Conservation (phyloP, 352 stramenopile species). For the Phytophthora hibernalis region DNA sequence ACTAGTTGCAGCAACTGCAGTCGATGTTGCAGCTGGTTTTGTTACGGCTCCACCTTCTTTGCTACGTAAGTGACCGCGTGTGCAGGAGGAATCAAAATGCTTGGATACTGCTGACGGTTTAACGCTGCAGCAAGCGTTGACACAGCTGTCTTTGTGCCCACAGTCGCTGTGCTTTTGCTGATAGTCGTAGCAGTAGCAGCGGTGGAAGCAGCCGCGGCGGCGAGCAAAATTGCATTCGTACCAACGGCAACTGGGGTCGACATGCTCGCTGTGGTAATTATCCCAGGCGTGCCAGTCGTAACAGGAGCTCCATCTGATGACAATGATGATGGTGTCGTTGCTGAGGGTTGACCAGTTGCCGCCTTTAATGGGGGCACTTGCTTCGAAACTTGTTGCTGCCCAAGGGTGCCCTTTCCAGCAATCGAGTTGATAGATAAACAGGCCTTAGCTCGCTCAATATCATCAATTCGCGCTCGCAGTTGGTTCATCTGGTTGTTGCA, state of each 20-base stretch:
- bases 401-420: conserved; percentile 17
- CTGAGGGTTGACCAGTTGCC: conserved; percentile 6
- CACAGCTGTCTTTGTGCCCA: conserved; percentile 10
- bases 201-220: conserved; percentile 22
- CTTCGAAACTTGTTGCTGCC: conserved; percentile 20
- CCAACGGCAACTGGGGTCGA: conserved; percentile 4
- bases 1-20: neutral
- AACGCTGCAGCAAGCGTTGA: conserved; percentile 44
- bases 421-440: conserved; percentile 51
- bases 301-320: conserved; percentile 13
- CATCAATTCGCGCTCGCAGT: conserved; percentile 71
- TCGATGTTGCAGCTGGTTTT: conserved; percentile 4
- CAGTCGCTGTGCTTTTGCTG: conserved; percentile 8
- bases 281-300: neutral
- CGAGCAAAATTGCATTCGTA: conserved; percentile 32
- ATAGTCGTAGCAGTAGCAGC: conserved; percentile 15
- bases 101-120: conserved; percentile 61
- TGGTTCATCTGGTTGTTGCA: conserved; percentile 87
- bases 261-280: conserved; percentile 10
- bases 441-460: conserved; percentile 71
- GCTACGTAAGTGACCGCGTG: conserved; percentile 10
- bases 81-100: conserved; percentile 56
- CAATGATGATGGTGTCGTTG: conserved; percentile 4
- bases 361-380: conserved; percentile 15
- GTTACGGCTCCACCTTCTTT: conserved; percentile 29